Evolutionary conservation across 345 rosid genomes (phyloP).

Genomic region (Eucalyptus erythrocorys): DNA sequence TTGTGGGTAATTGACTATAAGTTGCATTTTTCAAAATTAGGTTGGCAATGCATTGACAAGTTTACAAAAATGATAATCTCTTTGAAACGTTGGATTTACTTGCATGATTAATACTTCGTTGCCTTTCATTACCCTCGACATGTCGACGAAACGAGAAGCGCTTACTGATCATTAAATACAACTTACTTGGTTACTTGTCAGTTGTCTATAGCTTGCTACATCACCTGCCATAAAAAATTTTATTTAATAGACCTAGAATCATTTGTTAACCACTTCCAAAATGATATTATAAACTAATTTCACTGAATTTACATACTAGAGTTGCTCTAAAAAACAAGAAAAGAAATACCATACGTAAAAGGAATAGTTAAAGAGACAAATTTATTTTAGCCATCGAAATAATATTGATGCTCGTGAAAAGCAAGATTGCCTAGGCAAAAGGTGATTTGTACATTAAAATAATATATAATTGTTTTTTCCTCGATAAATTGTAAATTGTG

Average conservation of each 20-base stretch:
- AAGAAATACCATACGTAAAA: neutral
- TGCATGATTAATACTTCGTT: no score
- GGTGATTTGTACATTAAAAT: neutral
- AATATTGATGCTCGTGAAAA: accelerated
- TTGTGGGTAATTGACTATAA: no score
- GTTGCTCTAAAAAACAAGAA: neutral
- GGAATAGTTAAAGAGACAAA: neutral
- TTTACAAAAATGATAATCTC: no score
- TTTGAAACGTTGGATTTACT: no score
- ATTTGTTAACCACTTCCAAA: no score
- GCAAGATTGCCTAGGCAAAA: accelerated
- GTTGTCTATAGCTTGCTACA: no score
- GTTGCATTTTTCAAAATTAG: no score
- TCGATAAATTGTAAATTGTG: accelerated
- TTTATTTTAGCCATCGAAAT: neutral
- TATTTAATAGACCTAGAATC: no score
- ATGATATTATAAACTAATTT: neutral
- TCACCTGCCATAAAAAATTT: neutral
- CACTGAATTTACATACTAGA: accelerated
- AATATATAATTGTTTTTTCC: accelerated
- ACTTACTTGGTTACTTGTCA: no score
- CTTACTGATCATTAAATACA: no score
- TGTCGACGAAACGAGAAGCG: accelerated
- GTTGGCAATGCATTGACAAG: neutral
- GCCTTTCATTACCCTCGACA: no score